Evolutionary conservation across 2,329 filamentous ascomycete genomes (phyloP), one percentile per base, ranked within the genome.

Genomic region (Graphilbum sp.): DNA sequence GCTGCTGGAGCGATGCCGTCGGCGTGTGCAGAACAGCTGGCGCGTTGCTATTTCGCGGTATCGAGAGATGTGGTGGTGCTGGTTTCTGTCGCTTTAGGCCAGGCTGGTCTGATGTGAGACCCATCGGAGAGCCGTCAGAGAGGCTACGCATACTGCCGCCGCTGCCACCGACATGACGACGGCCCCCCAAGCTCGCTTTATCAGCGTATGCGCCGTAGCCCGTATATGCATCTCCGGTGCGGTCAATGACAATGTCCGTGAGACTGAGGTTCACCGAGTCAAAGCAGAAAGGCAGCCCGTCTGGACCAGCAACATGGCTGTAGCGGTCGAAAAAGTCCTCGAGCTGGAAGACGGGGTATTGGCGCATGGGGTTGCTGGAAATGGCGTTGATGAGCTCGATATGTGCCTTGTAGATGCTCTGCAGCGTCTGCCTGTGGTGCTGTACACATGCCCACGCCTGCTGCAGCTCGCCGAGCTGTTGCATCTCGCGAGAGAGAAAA

Each of bases 291-390:
- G 67, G 63, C 40, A 74, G 66, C 1, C 75, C 78, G 0, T 73
- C 75, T 17, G 61, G 61, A 0, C 67, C 64, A 1, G 64, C 62
- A 33, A 75, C 63, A 41, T 67, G 70, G 1, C 61, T 58, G 42
- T 93, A 93, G 21, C 85, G 69, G 48, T 90, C 82, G 48, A 90
- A 87, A 55, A 92, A 92, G 51, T 90, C 82, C 45, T 90, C 84
- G 13, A 87, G 69, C 43, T 90, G 82, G 50, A 90, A 88, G 2
- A 83, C 79, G 0, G 82, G 78, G 0, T 77, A 77, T 47, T 84
- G 85, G 10, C 80, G 61, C 67, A 82, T 77, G 0, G 75, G 67
- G 44, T 72, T 82, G 38, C 67, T 75, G 1, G 72, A 67, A 17
- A 85, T 55, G 4, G 72, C 75, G 51, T 82, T 81, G 38, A 87